Percentiles rank a stretch among this genome's conserved stretches.
phyloP scores from a whole-genome alignment of 371 early-diverging fungal genomes.

The Lichtheimia hyalospora region DNA sequence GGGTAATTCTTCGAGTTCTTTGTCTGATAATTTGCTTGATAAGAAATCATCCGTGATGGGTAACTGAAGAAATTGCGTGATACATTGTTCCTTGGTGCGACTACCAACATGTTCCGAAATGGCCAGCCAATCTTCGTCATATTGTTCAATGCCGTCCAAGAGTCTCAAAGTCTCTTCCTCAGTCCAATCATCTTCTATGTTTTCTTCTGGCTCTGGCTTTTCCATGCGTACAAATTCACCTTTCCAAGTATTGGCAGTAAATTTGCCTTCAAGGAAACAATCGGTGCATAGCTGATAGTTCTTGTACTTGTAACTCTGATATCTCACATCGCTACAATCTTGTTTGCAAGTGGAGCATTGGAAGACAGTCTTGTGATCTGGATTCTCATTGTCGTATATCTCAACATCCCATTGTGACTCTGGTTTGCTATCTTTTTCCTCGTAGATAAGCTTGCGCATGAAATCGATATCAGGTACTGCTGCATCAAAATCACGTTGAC shows the following conservation, averaged over 20 bases:
- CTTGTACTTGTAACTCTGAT: constrained; percentile 38
- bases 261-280: constrained; percentile 47
- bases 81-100: constrained; percentile 92
- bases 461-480: constrained; percentile 25
- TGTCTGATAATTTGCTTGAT: constrained; percentile 21
- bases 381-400: constrained; percentile 28
- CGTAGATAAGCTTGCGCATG: constrained; percentile 30
- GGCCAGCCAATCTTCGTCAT: constrained; percentile 95
- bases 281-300: constrained; percentile 33
- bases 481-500: constrained; percentile 30
- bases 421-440: constrained; percentile 3
- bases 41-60: constrained; percentile 77
- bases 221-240: constrained; percentile 48
- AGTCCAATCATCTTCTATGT: constrained; percentile 73
- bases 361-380: constrained; percentile 30
- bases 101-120: constrained; percentile 96
- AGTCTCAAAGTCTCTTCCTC: constrained; percentile 91
- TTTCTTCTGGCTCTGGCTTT: constrained; percentile 12
- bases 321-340: constrained; percentile 40
- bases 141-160: constrained; percentile 95
- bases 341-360: constrained; percentile 29
- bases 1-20: constrained; percentile 36
- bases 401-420: constrained; percentile 25
- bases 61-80: constrained; percentile 92
- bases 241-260: constrained; percentile 32